These are phyloP conservation scores for Aspergillus olivimuriae DNA, from an alignment of 495 filamentous ascomycete genomes.

Conservation along the genomic window DNA sequence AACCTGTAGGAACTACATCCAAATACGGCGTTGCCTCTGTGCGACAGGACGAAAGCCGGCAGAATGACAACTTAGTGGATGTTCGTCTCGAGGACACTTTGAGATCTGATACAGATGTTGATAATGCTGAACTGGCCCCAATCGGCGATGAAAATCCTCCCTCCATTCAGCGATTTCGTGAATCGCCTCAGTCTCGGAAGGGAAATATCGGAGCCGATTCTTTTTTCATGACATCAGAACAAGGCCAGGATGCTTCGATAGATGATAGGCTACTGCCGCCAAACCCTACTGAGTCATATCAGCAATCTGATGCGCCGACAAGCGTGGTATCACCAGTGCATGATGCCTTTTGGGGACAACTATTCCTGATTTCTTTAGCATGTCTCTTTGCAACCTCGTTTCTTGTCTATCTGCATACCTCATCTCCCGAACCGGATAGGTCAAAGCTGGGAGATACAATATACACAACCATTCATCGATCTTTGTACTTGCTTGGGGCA, in stretches of 20 bases:
- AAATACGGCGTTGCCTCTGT: conserved; percentile 29
- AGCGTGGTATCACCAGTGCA: conserved; percentile 56
- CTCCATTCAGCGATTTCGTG: conserved; percentile 77
- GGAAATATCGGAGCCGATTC: conserved; percentile 27
- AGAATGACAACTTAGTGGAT: conserved; percentile 74
- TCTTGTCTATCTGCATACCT: conserved; percentile 82
- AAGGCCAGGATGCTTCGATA: conserved; percentile 32
- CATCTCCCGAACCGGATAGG: conserved; percentile 52
- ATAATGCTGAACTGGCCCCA: conserved; percentile 54
- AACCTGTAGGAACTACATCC: conserved; percentile 24
- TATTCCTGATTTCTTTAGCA: conserved; percentile 80
- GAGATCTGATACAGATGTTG: conserved; percentile 32
- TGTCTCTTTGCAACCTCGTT: conserved; percentile 81
- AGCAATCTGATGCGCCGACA: conserved; percentile 41
- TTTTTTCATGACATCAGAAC: conserved; percentile 42
- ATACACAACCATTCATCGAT: conserved; percentile 79
- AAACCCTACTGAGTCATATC: conserved; percentile 35
- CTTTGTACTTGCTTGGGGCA: conserved; percentile 80
- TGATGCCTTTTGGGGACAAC: conserved; percentile 85
- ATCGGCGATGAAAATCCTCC: conserved; percentile 64
- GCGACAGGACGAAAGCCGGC: conserved; percentile 48
- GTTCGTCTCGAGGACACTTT: conserved; percentile 72
- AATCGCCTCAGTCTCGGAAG: conserved; percentile 33
- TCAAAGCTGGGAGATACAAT: conserved; percentile 80
- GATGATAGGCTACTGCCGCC: conserved; percentile 30